Conservation (phyloP, 768 basidiomycete species). For the Symmetrospora coprosmae region DNA sequence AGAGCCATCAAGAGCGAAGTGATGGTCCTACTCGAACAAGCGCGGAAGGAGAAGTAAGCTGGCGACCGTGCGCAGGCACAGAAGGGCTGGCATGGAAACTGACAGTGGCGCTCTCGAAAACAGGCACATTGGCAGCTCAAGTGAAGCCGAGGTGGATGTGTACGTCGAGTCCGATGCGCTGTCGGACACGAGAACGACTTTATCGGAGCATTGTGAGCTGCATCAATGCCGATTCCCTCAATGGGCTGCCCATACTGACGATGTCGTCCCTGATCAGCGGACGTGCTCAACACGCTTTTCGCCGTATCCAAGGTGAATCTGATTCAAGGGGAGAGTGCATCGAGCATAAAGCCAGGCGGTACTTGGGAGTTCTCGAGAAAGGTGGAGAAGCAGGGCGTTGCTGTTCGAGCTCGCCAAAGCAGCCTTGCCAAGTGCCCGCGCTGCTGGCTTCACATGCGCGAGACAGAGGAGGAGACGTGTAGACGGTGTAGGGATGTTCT, state of each 20-base stretch:
- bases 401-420: conserved; percentile 52
- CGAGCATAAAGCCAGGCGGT: not conserved
- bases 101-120: not conserved
- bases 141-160: conserved; percentile 62
- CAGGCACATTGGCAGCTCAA: conserved; percentile 58
- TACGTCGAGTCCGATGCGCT: not conserved
- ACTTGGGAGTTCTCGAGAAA: conserved; percentile 12
- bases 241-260: not conserved
- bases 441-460: conserved; percentile 68
- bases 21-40: conserved; percentile 57
- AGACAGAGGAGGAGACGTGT: conserved; percentile 48
- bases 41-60: conserved; percentile 57
- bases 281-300: conserved; percentile 57
- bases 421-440: conserved; percentile 62
- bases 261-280: conserved; percentile 41
- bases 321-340: not conserved
- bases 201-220: conserved; percentile 37
- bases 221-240: not conserved
- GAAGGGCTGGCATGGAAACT: not conserved
- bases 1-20: conserved; percentile 51
- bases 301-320: conserved; percentile 55
- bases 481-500: conserved; percentile 45
- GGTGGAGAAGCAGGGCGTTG: conserved; percentile 34
- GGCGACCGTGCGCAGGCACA: not conserved
- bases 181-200: conserved; percentile 36